phyloP scores from a whole-genome alignment of 768 basidiomycete genomes.

The Amanita jacksonii region DNA sequence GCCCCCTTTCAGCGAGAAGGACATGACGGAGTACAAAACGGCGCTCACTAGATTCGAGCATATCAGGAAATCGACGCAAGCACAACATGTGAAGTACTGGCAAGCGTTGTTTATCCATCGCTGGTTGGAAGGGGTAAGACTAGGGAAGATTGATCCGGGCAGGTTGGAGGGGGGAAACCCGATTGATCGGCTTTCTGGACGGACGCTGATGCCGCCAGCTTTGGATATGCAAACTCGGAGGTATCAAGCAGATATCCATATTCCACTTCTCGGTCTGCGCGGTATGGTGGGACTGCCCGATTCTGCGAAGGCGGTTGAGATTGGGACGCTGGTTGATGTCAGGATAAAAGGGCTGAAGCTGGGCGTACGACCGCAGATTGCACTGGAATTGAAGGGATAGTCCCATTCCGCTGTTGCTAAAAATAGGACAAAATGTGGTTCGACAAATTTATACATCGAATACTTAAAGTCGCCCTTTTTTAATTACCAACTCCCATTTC shows the following conservation, averaged over 20 bases:
- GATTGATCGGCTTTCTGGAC: conserved; percentile 17
- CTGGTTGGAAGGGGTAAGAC: conserved; percentile 23
- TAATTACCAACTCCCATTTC: conserved; percentile 4
- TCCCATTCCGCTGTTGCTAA: too few species aligned
- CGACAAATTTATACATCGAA: conserved; percentile 16
- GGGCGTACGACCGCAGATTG: conserved; percentile 19
- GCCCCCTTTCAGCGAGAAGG: conserved; percentile 35
- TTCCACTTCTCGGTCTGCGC: conserved; percentile 18
- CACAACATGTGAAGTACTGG: conserved; percentile 25
- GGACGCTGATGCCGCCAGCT: conserved; percentile 9
- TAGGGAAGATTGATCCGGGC: conserved; percentile 13
- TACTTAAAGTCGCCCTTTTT: conserved; percentile 6
- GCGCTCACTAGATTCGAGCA: conserved; percentile 23
- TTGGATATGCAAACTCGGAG: conserved; percentile 10
- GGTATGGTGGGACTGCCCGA: conserved; percentile 5
- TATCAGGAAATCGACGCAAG: conserved; percentile 7
- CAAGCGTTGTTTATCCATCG: conserved; percentile 26
- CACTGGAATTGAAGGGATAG: conserved; percentile 12
- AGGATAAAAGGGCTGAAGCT: conserved; percentile 19
- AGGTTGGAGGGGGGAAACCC: conserved; percentile 13
- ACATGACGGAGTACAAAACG: conserved; percentile 34
- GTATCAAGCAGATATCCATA: conserved; percentile 11
- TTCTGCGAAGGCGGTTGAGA: neutral
- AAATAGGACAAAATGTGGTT: conserved; percentile 18
- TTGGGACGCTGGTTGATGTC: conserved; percentile 13